Evolutionary conservation across 1,139 yeast genomes (phyloP).

Genomic region (Spathaspora sp.): DNA sequence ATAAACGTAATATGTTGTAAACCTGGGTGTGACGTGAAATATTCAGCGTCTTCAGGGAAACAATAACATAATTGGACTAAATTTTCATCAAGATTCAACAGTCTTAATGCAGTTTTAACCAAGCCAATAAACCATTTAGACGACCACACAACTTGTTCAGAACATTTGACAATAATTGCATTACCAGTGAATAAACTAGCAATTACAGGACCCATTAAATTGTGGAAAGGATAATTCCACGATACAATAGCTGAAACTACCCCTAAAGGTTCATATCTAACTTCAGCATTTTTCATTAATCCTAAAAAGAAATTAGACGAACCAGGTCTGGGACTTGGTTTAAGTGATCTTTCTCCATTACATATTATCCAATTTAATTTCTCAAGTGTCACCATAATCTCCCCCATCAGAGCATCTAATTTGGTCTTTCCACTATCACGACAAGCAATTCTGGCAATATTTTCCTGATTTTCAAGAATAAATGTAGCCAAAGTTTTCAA

Average conservation of each 20-base stretch:
- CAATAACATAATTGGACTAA: constrained; percentile 79
- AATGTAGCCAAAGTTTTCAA: constrained; percentile 69
- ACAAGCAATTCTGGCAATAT: constrained; percentile 88
- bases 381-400: constrained; percentile 88
- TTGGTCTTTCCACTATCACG: constrained; percentile 95
- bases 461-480: constrained; percentile 78
- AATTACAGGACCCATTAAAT: constrained; percentile 86
- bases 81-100: constrained; percentile 74
- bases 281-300: constrained; percentile 86
- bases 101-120: constrained; percentile 67
- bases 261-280: constrained; percentile 86
- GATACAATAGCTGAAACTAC: constrained; percentile 90
- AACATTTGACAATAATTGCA: constrained; percentile 86
- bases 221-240: constrained; percentile 97
- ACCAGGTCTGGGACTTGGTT: constrained; percentile 79
- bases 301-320: constrained; percentile 72
- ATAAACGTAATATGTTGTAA: constrained; percentile 88
- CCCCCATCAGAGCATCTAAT: constrained; percentile 96
- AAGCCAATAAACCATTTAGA: constrained; percentile 72
- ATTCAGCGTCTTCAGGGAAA: constrained; percentile 84
- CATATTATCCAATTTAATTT: constrained; percentile 85
- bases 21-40: constrained; percentile 80
- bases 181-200: constrained; percentile 90
- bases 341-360: constrained; percentile 73
- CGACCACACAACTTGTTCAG: constrained; percentile 96